Conservation (phyloP, 1,139 yeast genomes). For the Suhomyces maxii region DNA sequence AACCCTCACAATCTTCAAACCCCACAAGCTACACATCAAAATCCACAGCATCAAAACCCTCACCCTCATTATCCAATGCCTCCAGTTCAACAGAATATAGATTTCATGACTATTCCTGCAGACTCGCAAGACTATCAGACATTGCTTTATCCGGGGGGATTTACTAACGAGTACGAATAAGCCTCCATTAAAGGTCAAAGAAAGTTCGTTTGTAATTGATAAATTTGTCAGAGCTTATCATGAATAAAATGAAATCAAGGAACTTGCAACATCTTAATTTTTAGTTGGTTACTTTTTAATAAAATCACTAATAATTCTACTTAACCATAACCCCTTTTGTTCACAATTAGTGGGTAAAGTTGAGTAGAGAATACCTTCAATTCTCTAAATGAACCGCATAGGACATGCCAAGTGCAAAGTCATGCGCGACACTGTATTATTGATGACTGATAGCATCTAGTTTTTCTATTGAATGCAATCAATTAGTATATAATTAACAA, state of each 20-base stretch:
- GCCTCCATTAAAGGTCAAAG: no score
- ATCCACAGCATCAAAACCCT: background rate
- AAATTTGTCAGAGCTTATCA: no score
- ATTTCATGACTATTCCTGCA: constrained; percentile 17
- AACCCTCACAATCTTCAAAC: background rate
- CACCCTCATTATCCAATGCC: constrained; percentile 6
- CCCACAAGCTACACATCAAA: background rate
- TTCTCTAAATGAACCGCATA: background rate
- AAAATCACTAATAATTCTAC: no score
- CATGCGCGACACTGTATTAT: background rate
- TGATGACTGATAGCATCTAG: background rate
- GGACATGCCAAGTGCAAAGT: background rate
- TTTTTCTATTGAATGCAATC: background rate
- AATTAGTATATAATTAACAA: background rate
- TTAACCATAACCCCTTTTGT: no score
- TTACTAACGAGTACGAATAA: constrained; percentile 10
- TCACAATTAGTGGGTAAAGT: no score
- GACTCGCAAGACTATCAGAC: constrained; percentile 17
- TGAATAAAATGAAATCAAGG: no score
- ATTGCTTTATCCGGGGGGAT: constrained; percentile 15
- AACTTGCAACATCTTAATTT: no score
- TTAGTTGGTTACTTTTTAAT: no score
- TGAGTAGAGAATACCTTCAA: no score
- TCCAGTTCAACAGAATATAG: constrained; percentile 16
- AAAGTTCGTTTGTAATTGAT: no score